Conservation (phyloP, 805 yeast genomes). For the Metschnikowia shivogae region DNA sequence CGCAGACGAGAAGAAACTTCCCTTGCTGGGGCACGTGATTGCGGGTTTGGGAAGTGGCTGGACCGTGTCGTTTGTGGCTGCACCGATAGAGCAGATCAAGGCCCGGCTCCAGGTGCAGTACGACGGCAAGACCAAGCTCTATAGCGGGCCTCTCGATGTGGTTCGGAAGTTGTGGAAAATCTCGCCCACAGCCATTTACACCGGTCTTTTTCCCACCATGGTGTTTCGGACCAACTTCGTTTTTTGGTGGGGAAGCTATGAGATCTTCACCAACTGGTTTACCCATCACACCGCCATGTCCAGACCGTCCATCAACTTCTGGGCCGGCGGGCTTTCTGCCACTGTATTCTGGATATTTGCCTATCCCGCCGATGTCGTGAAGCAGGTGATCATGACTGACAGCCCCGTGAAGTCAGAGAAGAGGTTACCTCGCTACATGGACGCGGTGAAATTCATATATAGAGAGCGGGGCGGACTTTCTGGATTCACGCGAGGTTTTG, state of each 20-base stretch:
- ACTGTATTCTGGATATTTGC: slow-evolving; percentile 87
- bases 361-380: slow-evolving; percentile 84
- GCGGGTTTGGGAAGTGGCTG: slow-evolving; percentile 84
- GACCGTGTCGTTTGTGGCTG: slow-evolving; percentile 94
- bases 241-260: slow-evolving; percentile 95
- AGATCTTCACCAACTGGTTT: slow-evolving; percentile 67
- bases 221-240: slow-evolving; percentile 81
- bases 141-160: slow-evolving; percentile 80
- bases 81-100: slow-evolving; percentile 87
- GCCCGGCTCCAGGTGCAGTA: slow-evolving; percentile 89
- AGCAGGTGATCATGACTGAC: slow-evolving; percentile 81
- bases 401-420: slow-evolving; percentile 59
- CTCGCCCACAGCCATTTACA: slow-evolving; percentile 58
- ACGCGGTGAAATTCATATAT: slow-evolving; percentile 69
- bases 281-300: slow-evolving; percentile 60
- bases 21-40: slow-evolving; percentile 66
- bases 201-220: slow-evolving; percentile 82
- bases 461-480: slow-evolving; percentile 48
- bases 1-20: slow-evolving; percentile 57
- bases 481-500: slow-evolving; percentile 80
- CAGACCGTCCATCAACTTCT: slow-evolving; percentile 72
- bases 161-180: slow-evolving; percentile 51
- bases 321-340: slow-evolving; percentile 90
- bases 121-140: slow-evolving; percentile 63
- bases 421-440: slow-evolving; percentile 63